These are phyloP conservation scores for Metschnikowia dekortorum DNA, from an alignment of 805 yeast species.

Conservation along the genomic window DNA sequence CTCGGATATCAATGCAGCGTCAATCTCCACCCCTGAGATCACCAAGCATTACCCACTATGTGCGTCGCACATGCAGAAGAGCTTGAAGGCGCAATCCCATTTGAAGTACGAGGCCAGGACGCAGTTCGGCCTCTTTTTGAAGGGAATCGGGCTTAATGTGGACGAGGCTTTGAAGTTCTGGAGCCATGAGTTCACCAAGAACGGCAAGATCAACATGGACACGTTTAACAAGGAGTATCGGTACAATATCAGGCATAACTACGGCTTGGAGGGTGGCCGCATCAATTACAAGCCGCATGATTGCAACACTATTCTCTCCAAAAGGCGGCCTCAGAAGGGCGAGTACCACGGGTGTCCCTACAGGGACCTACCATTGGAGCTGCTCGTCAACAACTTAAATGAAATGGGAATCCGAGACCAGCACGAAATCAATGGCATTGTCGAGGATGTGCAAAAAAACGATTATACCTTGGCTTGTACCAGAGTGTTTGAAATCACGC, in stretches of 20 bases:
- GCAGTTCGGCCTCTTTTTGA: slow-evolving; percentile 78
- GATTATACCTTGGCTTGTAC: slow-evolving; percentile 88
- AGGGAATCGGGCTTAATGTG: slow-evolving; percentile 81
- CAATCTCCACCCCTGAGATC: slow-evolving; percentile 51
- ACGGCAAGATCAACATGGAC: slow-evolving; percentile 54
- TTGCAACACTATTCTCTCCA: slow-evolving; percentile 70
- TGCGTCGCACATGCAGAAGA: slow-evolving; percentile 60
- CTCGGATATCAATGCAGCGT: slow-evolving; percentile 54
- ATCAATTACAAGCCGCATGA: slow-evolving; percentile 83
- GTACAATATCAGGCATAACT: slow-evolving; percentile 82
- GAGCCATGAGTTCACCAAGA: slow-evolving; percentile 63
- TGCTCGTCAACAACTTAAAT: slow-evolving; percentile 50
- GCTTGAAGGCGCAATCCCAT: slow-evolving; percentile 60
- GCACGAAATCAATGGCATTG: slow-evolving; percentile 51
- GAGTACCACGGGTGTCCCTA: slow-evolving; percentile 95
- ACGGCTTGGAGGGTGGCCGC: slow-evolving; percentile 89
- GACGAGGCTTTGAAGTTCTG: slow-evolving; percentile 90
- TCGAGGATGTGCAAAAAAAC: slow-evolving; percentile 62
- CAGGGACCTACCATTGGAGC: slow-evolving; percentile 66
- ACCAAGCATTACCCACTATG: slow-evolving; percentile 78
- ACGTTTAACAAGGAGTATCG: slow-evolving; percentile 83
- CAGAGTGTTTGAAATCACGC: slow-evolving; percentile 75
- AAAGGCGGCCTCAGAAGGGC: slow-evolving; percentile 61
- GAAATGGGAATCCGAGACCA: slow-evolving; percentile 64
- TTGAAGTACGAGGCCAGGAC: slow-evolving; percentile 80